Evolutionary conservation across 2,329 filamentous ascomycete genomes (phyloP).

Genomic region (Clarireedia paspali): DNA sequence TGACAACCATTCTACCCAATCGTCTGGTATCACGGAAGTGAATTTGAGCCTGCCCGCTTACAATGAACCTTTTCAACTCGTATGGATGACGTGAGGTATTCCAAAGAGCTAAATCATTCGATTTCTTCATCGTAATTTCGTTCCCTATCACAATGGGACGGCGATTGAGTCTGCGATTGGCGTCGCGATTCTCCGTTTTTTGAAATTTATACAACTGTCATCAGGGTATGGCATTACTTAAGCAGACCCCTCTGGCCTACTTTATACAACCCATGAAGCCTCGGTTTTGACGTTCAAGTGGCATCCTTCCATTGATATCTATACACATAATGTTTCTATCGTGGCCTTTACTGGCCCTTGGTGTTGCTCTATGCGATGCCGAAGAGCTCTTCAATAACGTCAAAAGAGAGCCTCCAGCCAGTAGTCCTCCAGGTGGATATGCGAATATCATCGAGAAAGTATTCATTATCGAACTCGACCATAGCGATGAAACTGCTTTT

Average conservation of each 20-base stretch:
- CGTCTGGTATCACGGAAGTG: not conserved
- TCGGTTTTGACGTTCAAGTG: too few relatives aligned
- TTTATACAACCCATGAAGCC: too few relatives aligned
- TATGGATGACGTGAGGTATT: not conserved
- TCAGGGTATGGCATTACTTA: too few relatives aligned
- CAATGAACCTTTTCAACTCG: not conserved
- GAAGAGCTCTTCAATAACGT: not conserved
- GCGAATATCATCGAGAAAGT: not conserved
- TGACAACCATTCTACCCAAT: not conserved
- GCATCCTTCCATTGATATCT: too few relatives aligned
- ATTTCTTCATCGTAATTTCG: too few relatives aligned
- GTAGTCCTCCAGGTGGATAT: not conserved
- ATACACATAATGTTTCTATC: not conserved
- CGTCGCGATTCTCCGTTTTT: too few relatives aligned
- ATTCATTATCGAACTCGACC: conserved; percentile 2
- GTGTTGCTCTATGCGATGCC: not conserved
- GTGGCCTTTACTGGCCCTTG: not conserved
- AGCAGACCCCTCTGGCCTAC: too few relatives aligned
- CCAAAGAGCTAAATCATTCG: not conserved
- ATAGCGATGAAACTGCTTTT: not conserved
- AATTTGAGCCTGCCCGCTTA: not conserved
- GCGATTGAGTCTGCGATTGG: too few relatives aligned
- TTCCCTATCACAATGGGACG: too few relatives aligned
- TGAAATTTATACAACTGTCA: too few relatives aligned
- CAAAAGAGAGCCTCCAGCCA: not conserved